Evolutionary conservation across 306 rosid genomes (phyloP).

Genomic region (Medicago ruthenica): DNA sequence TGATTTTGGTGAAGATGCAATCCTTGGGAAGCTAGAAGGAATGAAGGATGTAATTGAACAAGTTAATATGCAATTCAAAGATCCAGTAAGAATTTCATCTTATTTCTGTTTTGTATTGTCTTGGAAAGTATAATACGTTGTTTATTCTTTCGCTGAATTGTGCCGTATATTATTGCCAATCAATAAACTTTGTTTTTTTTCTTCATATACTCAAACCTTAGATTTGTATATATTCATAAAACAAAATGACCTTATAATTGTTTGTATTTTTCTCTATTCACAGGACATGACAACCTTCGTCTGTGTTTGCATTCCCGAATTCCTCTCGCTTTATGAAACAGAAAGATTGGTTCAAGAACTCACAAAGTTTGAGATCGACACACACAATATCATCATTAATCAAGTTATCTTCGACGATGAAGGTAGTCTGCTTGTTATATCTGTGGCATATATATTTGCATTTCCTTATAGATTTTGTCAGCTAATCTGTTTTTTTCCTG

Average conservation of each 20-base stretch:
- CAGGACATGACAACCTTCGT: conserved; percentile 98
- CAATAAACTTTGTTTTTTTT: not conserved
- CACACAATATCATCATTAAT: conserved; percentile 95
- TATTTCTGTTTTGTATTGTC: conserved; percentile 32
- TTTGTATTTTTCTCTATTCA: conserved; percentile 38
- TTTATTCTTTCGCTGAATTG: not conserved
- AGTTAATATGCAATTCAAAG: conserved; percentile 94
- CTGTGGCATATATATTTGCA: not conserved
- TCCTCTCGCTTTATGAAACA: conserved; percentile 95
- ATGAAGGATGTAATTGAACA: conserved; percentile 96
- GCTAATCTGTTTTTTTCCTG: conserved; percentile 20
- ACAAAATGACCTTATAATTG: not conserved
- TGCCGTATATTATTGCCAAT: conserved; percentile 17
- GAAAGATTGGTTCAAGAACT: conserved; percentile 99
- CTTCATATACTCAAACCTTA: not conserved
- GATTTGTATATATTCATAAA: not conserved
- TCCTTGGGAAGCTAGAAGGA: conserved; percentile 92
- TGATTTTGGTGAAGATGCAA: conserved; percentile 93
- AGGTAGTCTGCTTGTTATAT: conserved; percentile 56
- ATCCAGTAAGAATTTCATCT: conserved; percentile 70
- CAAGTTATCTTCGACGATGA: conserved; percentile 90
- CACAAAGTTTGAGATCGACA: conserved; percentile 92
- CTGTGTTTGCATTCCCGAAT: conserved; percentile 99
- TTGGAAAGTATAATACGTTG: conserved; percentile 26
- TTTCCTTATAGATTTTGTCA: not conserved